Percentiles rank a stretch among this genome's conserved stretches.
phyloP scores from a whole-genome alignment of 2,329 filamentous ascomycete species.

The Talaromyces pinophilus region DNA sequence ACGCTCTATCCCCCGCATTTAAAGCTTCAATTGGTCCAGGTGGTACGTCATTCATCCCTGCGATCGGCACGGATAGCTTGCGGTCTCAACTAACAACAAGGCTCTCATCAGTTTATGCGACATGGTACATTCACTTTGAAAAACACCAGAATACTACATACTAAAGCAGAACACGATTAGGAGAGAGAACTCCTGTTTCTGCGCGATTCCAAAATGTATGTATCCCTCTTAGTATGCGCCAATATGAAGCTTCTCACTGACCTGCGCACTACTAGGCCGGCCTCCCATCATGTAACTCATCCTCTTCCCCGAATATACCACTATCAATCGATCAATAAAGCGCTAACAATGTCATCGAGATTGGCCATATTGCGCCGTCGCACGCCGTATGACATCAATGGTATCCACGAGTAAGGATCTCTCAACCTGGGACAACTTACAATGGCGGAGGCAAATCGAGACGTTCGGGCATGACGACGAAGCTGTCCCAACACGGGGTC shows the following conservation, averaged over 20 bases:
- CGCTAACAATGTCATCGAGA: constrained; percentile 40
- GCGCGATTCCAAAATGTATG: constrained; percentile 78
- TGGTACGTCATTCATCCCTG: constrained; percentile 52
- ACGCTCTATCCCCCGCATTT: constrained; percentile 78
- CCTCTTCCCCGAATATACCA: constrained; percentile 7
- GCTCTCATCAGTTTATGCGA: constrained; percentile 60
- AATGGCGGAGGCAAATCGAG: constrained; percentile 74
- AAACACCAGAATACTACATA: background rate
- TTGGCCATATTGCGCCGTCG: constrained; percentile 90
- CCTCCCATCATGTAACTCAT: constrained; percentile 48
- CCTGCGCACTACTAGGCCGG: constrained; percentile 45
- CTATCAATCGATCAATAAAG: background rate
- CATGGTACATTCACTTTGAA: constrained; percentile 56
- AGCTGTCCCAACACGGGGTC: constrained; percentile 55
- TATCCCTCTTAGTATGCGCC: background rate
- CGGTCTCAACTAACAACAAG: background rate
- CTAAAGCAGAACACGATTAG: constrained; percentile 34
- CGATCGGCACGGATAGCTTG: background rate
- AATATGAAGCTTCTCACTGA: constrained; percentile 26
- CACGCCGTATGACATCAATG: constrained; percentile 67
- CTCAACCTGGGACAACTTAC: constrained; percentile 59
- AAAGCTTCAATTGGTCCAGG: constrained; percentile 84
- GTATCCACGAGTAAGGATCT: constrained; percentile 57
- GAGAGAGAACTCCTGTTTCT: constrained; percentile 78
- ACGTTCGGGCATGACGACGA: constrained; percentile 67